phyloP scores from a whole-genome alignment of 257 asterid species.

The Coffea canephora region DNA sequence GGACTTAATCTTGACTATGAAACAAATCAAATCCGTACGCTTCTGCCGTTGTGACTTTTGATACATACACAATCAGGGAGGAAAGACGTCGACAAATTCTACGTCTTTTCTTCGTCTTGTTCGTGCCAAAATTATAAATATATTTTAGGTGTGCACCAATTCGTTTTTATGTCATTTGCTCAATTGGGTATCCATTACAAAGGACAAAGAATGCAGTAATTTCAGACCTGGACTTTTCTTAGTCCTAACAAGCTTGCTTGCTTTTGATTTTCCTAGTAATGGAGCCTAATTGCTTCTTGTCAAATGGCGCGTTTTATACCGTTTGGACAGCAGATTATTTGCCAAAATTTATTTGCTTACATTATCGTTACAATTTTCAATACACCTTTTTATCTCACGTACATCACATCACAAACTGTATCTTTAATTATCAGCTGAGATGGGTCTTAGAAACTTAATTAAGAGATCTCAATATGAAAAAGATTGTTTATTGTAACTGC shows the following conservation, averaged over 20 bases:
- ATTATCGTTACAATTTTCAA: no score
- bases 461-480: no score
- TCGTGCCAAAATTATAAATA: background rate
- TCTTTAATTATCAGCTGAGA: no score
- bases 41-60: background rate
- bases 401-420: no score
- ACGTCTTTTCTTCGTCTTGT: background rate
- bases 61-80: background rate
- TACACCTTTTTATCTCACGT: no score
- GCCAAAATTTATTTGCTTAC: no score
- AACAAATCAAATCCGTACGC: background rate
- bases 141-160: background rate
- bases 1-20: background rate
- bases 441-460: no score
- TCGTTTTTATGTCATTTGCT: background rate
- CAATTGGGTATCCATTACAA: background rate
- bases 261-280: background rate
- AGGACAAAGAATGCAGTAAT: slow-evolving; percentile 4
- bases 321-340: no score
- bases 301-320: background rate
- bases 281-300: no score
- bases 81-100: background rate
- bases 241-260: background rate
- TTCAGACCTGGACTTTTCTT: slow-evolving; percentile 11
- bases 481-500: no score